Base-by-base conservation (phyloP, 345 rosid species). In the Tarenaya hassleriana region DNA sequence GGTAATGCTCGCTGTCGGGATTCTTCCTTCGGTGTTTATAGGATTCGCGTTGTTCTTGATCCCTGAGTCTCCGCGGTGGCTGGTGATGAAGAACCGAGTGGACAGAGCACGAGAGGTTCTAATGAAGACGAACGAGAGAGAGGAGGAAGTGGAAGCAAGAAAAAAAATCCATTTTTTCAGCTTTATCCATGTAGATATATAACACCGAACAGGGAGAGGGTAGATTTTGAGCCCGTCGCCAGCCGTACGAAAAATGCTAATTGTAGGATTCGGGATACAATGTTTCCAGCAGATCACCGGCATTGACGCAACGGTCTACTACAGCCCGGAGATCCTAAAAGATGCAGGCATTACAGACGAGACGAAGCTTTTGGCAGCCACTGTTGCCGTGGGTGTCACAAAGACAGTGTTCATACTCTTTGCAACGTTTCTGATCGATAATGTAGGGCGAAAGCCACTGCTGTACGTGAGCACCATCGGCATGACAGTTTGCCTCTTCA, bases 41-140 rank as follows among this genome's bases (percentile, higher is more conserved):
- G 97, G 81, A 17, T 51, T 75, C 53, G 90, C 97, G 10, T 76
- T 89, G 16, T 89, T 79, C 32, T 50, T 89, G 35, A 89, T 89
- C 71, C 97, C 97, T 1, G 95, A 89, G 64, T 89, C 95, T 11
- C 95, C 95, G 0, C 76, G 95, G 69, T 89, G 94, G 97, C 50
- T 89, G 66, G 90, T 83, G 13, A 42, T 89, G 95, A 80, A 78
- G 68, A 76, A 79, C 56, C 73, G 85, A 20, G 66, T 86, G 12
- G 94, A 86, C 6, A 86, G 63, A 67, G 95, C 97, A 21, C 69
- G 88, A 55, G 56, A 70, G 15, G 97, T 89, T 35, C 76, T 89
- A n/a, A 57, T 70, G 10, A 85, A 79, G 55, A 89, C 95, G 11
- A 86, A 69, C 52, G 88, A 89, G 11, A 62, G 64, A 21, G 90